Conservation (phyloP, 495 filamentous ascomycete genomes). For the Aspergillus asperescens region DNA sequence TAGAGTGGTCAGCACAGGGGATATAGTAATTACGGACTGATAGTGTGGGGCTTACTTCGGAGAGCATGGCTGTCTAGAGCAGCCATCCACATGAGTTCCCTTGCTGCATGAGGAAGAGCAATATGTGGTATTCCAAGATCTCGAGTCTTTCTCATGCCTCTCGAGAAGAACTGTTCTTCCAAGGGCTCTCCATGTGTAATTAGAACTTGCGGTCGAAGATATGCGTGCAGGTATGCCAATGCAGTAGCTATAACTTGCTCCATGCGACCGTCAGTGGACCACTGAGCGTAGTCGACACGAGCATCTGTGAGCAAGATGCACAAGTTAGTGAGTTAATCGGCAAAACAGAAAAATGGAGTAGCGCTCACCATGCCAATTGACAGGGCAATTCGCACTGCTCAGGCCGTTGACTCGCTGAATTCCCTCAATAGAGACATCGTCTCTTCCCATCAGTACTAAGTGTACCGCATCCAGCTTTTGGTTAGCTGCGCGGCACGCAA, state of each 20-base stretch:
- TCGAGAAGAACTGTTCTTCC: constrained; percentile 51
- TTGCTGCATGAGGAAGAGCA: constrained; percentile 57
- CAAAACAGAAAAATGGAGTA: background rate
- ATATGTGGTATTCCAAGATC: constrained; percentile 51
- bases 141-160: constrained; percentile 42
- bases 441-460: constrained; percentile 50
- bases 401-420: constrained; percentile 48
- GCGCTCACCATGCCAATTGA: constrained; percentile 49
- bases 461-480: constrained; percentile 46
- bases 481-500: constrained; percentile 51
- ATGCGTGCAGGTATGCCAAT: constrained; percentile 41
- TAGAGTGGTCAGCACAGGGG: background rate
- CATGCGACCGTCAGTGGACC: constrained; percentile 48
- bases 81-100: constrained; percentile 69
- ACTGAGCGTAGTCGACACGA: constrained; percentile 42
- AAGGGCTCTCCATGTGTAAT: constrained; percentile 40
- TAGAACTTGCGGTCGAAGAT: constrained; percentile 46
- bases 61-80: constrained; percentile 67
- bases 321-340: background rate
- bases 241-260: constrained; percentile 41
- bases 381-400: constrained; percentile 38
- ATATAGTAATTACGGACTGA: constrained; percentile 2
- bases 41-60: constrained; percentile 40
- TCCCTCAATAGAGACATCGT: constrained; percentile 47
- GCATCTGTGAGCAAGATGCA: constrained; percentile 31